These are phyloP conservation scores for Talaromyces sp. DNA, from an alignment of 2,329 filamentous ascomycete genomes.

Conservation along the genomic window DNA sequence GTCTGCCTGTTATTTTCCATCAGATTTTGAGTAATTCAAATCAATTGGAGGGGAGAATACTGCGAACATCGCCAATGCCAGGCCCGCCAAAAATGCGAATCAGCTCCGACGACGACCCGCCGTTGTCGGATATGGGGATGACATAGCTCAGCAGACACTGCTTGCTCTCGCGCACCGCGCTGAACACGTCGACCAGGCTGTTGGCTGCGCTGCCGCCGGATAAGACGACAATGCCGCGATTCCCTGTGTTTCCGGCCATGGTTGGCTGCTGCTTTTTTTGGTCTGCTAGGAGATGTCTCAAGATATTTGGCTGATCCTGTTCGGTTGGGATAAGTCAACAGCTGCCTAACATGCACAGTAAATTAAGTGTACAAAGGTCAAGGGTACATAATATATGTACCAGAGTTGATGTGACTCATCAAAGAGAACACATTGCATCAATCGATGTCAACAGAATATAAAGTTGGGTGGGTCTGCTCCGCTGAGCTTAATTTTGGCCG, in stretches of 20 bases:
- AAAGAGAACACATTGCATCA: not conserved
- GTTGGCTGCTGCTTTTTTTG: too few species aligned
- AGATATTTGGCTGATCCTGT: too few species aligned
- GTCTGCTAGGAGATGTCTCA: too few species aligned
- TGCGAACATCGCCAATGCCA: slow-evolving; percentile 73
- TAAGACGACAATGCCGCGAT: slow-evolving; percentile 70
- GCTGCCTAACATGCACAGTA: too few species aligned
- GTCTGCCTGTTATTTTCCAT: too few species aligned
- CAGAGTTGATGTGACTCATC: not conserved
- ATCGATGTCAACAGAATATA: not conserved
- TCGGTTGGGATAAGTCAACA: too few species aligned
- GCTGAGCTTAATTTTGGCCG: not conserved
- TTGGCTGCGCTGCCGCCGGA: slow-evolving; percentile 94
- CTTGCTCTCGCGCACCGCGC: slow-evolving; percentile 57
- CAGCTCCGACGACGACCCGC: slow-evolving; percentile 86
- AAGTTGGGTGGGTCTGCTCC: not conserved
- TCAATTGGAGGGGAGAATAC: slow-evolving; percentile 45
- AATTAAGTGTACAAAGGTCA: too few species aligned
- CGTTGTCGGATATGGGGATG: slow-evolving; percentile 94
- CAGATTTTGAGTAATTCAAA: too few species aligned
- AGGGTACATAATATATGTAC: too few species aligned
- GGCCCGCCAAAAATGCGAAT: slow-evolving; percentile 93
- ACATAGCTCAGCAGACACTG: slow-evolving; percentile 71
- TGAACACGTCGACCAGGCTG: slow-evolving; percentile 86
- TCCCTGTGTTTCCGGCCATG: not conserved